Evolutionary conservation across 2,329 filamentous ascomycete species (phyloP), one percentile per base, ranked within the genome.

Genomic region (Aspergillus tamarii): DNA sequence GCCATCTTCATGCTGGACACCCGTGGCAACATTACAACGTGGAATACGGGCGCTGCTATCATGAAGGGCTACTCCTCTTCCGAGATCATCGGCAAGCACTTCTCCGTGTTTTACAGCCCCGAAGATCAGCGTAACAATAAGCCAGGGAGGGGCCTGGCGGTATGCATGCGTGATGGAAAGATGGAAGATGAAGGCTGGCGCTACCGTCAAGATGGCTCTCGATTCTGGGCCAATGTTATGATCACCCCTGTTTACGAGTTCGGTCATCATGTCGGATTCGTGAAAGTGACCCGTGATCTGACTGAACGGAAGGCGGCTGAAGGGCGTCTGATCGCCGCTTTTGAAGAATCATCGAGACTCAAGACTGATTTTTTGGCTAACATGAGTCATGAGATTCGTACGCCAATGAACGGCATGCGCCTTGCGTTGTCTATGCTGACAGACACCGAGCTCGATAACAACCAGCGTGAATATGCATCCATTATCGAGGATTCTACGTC

Each of bases 381-480:
- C 70, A 89, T 89, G 84, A 85, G 82, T 56, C 87, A 89, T 69
- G 87, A 89, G 72, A 87, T 89, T 61, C 82, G 87, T 48, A 89
- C 87, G 0, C 87, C 87, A 0, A 88, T 89, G 83, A 86, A 89
- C 68, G 87, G 86, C 41, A 85, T 89, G 81, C 78, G 88, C 26
- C 82, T 85, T 19, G 87, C 86, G n/a, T 80, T 86, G 63, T 81
- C 84, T 16, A 82, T 89, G 65, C 79, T 89, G 4, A 78, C 84
- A 23, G 84, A 86, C 65, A 87, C 85, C 0, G 69, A 75, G 0
- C 74, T 89, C n/a, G 80, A 80, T 7, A 72, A 80, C 1, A 81
- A 86, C 48, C 87, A 89, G 72, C 80, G 81, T 26, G 86, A 89
- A 62, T 84, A 84, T 48, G 82, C 84, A 1, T 78, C 80, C 46